phyloP scores from a whole-genome alignment of 192 early-diverging fungal species.

The Coemansia erecta region DNA sequence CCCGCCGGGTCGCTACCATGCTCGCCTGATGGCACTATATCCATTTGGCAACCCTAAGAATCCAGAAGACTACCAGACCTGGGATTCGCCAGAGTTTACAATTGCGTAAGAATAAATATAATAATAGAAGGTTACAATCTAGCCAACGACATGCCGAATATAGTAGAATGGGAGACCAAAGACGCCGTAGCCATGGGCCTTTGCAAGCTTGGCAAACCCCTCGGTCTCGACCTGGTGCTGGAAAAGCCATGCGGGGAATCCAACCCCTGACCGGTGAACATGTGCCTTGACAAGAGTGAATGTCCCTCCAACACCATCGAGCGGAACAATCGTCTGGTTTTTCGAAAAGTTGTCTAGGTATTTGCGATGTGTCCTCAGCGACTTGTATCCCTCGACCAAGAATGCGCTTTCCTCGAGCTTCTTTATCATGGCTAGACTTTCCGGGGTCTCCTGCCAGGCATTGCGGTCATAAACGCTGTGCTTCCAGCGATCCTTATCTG shows the following conservation, averaged over 20 bases:
- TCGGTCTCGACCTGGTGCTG: conserved; percentile 72
- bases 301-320: conserved; percentile 69
- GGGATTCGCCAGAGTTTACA: conserved; percentile 24
- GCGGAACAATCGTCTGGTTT: conserved; percentile 51
- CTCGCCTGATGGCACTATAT: conserved; percentile 27
- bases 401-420: conserved; percentile 42
- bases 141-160: conserved; percentile 57
- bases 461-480: conserved; percentile 65
- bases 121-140: not conserved
- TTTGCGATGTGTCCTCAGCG: conserved; percentile 40
- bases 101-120: too few species aligned
- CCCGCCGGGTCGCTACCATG: conserved; percentile 39
- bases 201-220: conserved; percentile 71
- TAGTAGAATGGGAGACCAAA: conserved; percentile 64
- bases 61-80: conserved; percentile 36
- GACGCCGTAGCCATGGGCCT: conserved; percentile 59
- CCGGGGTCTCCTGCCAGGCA: conserved; percentile 64
- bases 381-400: conserved; percentile 49
- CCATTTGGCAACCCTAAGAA: conserved; percentile 38
- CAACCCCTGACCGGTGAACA: conserved; percentile 65
- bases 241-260: conserved; percentile 61
- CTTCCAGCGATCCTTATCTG: conserved; percentile 50
- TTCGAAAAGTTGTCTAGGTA: conserved; percentile 44
- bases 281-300: conserved; percentile 64
- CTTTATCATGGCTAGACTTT: conserved; percentile 51